Evolutionary conservation across 1,284 basidiomycete species (phyloP), one percentile per base, ranked within the genome.

Genomic region (Microbotryomycetes sp.): DNA sequence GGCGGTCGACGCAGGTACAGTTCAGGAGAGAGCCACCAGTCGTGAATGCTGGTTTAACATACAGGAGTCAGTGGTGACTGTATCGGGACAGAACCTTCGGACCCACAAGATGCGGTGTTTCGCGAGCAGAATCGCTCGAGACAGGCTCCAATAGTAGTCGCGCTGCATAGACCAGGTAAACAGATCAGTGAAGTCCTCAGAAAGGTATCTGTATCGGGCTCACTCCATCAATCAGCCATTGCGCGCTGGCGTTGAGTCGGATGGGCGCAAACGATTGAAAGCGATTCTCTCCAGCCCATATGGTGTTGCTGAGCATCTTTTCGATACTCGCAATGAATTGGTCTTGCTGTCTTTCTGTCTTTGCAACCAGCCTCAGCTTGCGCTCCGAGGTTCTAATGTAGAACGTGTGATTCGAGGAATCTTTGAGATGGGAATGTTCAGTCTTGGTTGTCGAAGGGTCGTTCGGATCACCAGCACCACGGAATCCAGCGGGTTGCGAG

Each of bases 211-310:
- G 54, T 49, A 30, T 2, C 25, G 14, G 16, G 79, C 85, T 72
- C 67, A 91, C 89, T 6, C 94, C 96, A 77, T 99, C 96, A n/a
- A 97, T 92, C 3, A 98, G 84, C 96, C 96, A 98, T 72, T 97
- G 94, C 0, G 92, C 89, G 42, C 90, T 87, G 2, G 93, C 93
- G 72, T 97, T 93, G 71, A 90, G 77, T 19, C 94, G 83, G 62
- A 97, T 88, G 0, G 96, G 96, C 3, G 94, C 88, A 76, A 96
- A 98, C 69, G 90, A 94, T 65, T 87, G 89, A 74, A 97, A 97
- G 26, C 92, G 80, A 74, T 97, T 93, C 48, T 80, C 81, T 22
- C 86, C 83, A 1, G 84, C 85, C 80, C 89, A 98, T 64, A 87
- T 84, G 45, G 86, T 91, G 48, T 84, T 81, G 29, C 82, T 80